phyloP scores from a whole-genome alignment of 305 asterid genomes.

The Caryopteris hybrid region DNA sequence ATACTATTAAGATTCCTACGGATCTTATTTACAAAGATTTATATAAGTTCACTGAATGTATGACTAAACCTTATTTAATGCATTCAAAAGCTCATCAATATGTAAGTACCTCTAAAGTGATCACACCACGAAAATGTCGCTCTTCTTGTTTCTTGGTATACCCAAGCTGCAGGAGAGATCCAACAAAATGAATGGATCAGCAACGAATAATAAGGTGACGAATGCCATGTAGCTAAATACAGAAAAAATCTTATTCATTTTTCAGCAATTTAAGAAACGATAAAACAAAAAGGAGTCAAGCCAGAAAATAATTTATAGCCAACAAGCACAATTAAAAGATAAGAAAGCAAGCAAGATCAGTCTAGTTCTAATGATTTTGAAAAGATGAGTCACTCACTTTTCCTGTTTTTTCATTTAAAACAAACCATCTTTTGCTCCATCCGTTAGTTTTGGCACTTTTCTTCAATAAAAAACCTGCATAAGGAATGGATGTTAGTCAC shows the following conservation, averaged over 20 bases:
- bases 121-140: slow-evolving; percentile 79
- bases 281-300: not conserved
- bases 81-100: not conserved
- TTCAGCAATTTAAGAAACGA: not conserved
- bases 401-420: slow-evolving; percentile 81
- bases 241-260: not conserved
- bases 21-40: not conserved
- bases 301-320: not conserved
- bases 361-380: not conserved
- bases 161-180: slow-evolving; percentile 60
- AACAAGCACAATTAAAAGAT: not conserved
- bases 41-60: not conserved
- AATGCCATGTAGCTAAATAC: not conserved
- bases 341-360: not conserved
- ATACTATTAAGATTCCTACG: not conserved
- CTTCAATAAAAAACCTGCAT: slow-evolving; percentile 72
- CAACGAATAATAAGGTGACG: not conserved
- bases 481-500: not conserved
- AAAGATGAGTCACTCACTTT: slow-evolving; percentile 44
- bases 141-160: slow-evolving; percentile 91
- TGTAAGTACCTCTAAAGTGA: slow-evolving; percentile 65
- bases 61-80: not conserved
- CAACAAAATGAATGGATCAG: slow-evolving; percentile 12
- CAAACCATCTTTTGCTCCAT: slow-evolving; percentile 91
- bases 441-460: slow-evolving; percentile 74